A percentile compares a stretch with the other conserved stretches of the same genome.
These are phyloP conservation scores for Castanea mollissima DNA, from an alignment of 306 rosid species.

Conservation along the genomic window DNA sequence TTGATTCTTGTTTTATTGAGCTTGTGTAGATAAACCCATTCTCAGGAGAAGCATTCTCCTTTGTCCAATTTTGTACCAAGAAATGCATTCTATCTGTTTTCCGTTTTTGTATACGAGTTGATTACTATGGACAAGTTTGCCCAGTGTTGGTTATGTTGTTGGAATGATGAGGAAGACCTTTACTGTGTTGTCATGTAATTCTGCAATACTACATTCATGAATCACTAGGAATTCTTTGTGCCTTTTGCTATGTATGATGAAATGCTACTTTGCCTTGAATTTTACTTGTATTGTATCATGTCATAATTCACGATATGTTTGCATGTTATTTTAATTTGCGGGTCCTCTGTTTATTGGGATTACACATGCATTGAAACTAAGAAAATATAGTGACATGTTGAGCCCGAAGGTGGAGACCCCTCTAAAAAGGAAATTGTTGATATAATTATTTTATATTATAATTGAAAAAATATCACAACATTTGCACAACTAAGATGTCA, in stretches of 20 bases:
- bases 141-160: conserved; percentile 8
- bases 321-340: no score
- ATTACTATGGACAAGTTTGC: neutral
- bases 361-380: neutral
- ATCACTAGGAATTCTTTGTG: no score
- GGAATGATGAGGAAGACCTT: no score
- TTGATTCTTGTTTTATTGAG: neutral
- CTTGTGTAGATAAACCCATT: conserved; percentile 33
- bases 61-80: conserved; percentile 32
- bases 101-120: conserved; percentile 2
- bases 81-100: conserved; percentile 19
- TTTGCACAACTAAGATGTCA: no score
- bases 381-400: neutral
- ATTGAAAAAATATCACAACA: neutral
- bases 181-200: no score
- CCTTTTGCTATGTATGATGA: no score
- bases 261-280: no score
- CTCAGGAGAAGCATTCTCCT: conserved; percentile 31
- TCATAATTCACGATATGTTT: no score
- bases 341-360: no score
- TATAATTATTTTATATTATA: neutral
- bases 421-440: neutral
- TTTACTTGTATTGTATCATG: no score
- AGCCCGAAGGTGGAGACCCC: no score
- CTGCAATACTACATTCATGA: no score